phyloP scores from a whole-genome alignment of 2,329 filamentous ascomycete species.

The Scedosporium boydii region DNA sequence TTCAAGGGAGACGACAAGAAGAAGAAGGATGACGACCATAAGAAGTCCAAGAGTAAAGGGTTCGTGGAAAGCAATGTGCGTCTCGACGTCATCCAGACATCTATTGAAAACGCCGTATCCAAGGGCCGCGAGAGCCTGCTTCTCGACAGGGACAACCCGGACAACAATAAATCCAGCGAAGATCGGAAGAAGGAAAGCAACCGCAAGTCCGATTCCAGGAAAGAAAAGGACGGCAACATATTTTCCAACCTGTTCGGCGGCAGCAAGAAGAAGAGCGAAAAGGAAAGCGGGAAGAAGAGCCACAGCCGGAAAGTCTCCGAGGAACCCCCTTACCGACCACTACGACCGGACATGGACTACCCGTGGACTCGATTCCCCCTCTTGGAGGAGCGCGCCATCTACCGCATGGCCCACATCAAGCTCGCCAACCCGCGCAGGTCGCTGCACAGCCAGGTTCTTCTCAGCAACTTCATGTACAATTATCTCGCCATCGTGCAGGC shows the following conservation, averaged over 20 bases:
- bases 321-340: conserved; percentile 59
- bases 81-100: conserved; percentile 77
- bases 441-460: conserved; percentile 84
- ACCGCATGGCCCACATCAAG: conserved; percentile 98
- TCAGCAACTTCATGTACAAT: conserved; percentile 99
- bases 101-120: conserved; percentile 60
- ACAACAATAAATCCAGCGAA: conserved; percentile 60
- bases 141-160: conserved; percentile 64
- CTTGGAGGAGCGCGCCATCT: conserved; percentile 91
- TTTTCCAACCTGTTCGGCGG: conserved; percentile 90
- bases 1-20: conserved; percentile 65
- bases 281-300: conserved; percentile 62
- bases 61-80: conserved; percentile 58
- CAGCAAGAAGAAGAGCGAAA: conserved; percentile 76
- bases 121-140: conserved; percentile 75
- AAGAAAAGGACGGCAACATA: conserved; percentile 87
- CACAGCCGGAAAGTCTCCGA: conserved; percentile 70
- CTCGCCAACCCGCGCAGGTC: conserved; percentile 92
- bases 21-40: conserved; percentile 50
- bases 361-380: conserved; percentile 94
- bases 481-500: conserved; percentile 98
- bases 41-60: conserved; percentile 56
- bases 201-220: conserved; percentile 71
- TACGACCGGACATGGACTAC: conserved; percentile 86
- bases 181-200: conserved; percentile 75